Conservation (phyloP, 441 rosid genomes). For the Erodium trifolium region DNA sequence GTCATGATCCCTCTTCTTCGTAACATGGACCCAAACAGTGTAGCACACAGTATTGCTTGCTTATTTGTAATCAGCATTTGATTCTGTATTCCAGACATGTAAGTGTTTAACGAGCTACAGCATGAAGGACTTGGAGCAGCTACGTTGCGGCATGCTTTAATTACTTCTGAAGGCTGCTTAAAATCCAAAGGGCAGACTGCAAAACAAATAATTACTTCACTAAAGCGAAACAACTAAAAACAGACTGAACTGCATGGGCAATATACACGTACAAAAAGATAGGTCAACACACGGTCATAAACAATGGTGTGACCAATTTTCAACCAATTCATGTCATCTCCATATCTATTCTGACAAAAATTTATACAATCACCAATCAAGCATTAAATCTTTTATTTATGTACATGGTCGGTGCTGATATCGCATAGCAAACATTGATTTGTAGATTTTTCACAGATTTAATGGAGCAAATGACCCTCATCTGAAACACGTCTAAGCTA, state of each 20-base stretch:
- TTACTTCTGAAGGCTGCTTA: conserved; percentile 68
- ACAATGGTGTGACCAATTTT: too few species aligned
- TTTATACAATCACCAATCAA: too few species aligned
- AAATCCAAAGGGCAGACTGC: conserved; percentile 90
- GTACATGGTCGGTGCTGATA: too few species aligned
- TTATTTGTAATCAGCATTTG: conserved; percentile 94
- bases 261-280: background rate
- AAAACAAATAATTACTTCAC: conserved; percentile 20
- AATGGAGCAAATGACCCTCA: too few species aligned
- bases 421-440: too few species aligned
- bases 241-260: background rate
- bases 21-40: conserved; percentile 71
- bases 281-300: background rate
- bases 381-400: too few species aligned
- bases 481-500: too few species aligned
- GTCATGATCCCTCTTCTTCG: conserved; percentile 81
- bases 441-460: too few species aligned
- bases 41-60: conserved; percentile 90
- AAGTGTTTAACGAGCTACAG: conserved; percentile 78
- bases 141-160: conserved; percentile 70
- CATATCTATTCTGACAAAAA: too few species aligned
- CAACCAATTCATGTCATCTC: too few species aligned
- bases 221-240: conserved; percentile 12
- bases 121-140: conserved; percentile 91
- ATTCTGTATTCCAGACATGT: conserved; percentile 71